A percentile compares a stretch with the other conserved stretches of the same genome.
These are phyloP conservation scores for Hygrocybe coccinea DNA, from an alignment of 768 basidiomycete species.

Conservation along the genomic window DNA sequence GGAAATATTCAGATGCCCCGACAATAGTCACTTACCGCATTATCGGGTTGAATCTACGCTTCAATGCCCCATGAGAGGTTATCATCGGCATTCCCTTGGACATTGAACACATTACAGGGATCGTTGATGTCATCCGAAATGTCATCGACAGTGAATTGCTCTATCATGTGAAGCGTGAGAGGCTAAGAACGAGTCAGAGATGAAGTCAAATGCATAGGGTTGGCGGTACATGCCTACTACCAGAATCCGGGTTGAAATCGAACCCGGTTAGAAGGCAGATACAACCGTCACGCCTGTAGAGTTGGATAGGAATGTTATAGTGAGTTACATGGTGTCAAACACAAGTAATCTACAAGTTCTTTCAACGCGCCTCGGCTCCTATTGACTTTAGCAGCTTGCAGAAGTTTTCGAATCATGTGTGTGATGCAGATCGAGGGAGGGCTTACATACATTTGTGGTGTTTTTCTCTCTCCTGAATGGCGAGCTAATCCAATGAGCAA, in stretches of 20 bases:
- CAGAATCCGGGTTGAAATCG: background rate
- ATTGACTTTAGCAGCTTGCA: background rate
- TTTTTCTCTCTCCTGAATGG: background rate
- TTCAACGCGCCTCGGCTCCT: constrained; percentile 1
- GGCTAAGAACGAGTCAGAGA: background rate
- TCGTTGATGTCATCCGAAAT: background rate
- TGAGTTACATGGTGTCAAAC: background rate
- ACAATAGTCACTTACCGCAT: background rate
- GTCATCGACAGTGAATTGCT: background rate
- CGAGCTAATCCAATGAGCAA: background rate
- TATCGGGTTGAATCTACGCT: background rate
- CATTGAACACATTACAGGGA: constrained; percentile 1
- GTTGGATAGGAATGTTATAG: background rate
- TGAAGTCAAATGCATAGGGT: background rate
- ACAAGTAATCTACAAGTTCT: background rate
- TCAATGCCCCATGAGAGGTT: constrained; percentile 6
- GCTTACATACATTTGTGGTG: background rate
- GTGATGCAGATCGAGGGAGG: background rate
- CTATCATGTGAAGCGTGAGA: constrained; percentile 1
- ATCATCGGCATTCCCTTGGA: background rate
- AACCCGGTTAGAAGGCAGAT: background rate
- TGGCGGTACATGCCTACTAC: background rate
- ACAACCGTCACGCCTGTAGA: constrained; percentile 3
- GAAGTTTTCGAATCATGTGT: background rate
- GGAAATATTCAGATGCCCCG: background rate